Evolutionary conservation across 495 filamentous ascomycete species (phyloP).

Genomic region (Pseudomonodictys pantanalensis): DNA sequence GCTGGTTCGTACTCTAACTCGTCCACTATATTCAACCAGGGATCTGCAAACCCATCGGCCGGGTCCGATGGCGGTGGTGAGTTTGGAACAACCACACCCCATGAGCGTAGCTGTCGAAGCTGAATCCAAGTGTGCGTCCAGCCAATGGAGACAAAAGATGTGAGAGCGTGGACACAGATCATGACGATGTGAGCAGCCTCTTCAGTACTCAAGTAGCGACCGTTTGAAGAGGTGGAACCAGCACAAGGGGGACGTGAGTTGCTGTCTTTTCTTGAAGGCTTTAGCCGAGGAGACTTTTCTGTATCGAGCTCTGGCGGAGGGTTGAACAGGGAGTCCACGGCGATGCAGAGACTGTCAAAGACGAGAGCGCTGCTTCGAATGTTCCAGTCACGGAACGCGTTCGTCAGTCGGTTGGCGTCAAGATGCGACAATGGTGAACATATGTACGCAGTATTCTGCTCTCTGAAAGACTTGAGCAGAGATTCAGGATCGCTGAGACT

Average conservation of each 20-base stretch:
- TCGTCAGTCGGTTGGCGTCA: slow-evolving; percentile 49
- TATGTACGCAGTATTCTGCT: slow-evolving; percentile 28
- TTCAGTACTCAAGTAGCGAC: slow-evolving; percentile 47
- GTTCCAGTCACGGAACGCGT: slow-evolving; percentile 35
- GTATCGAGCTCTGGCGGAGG: slow-evolving; percentile 56
- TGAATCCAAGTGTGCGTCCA: slow-evolving; percentile 49
- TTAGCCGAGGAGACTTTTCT: slow-evolving; percentile 35
- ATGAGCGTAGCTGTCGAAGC: slow-evolving; percentile 52
- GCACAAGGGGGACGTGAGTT: too few species aligned
- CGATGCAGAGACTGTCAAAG: slow-evolving; percentile 74
- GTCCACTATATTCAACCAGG: slow-evolving; percentile 42
- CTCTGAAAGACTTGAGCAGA: slow-evolving; percentile 63
- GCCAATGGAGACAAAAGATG: slow-evolving; percentile 50
- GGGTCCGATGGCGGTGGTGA: slow-evolving; percentile 1
- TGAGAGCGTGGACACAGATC: slow-evolving; percentile 56
- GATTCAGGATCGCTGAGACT: slow-evolving; percentile 64
- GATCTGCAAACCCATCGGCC: slow-evolving; percentile 10
- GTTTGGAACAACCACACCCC: slow-evolving; percentile 47
- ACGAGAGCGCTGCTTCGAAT: slow-evolving; percentile 49
- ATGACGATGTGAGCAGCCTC: slow-evolving; percentile 58
- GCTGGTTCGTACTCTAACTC: slow-evolving; percentile 62
- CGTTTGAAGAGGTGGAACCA: too few species aligned
- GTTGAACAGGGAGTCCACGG: slow-evolving; percentile 64
- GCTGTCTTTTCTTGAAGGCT: slow-evolving; percentile 8
- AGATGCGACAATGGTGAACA: slow-evolving; percentile 31